Percentiles rank a stretch among this genome's conserved stretches.
phyloP scores from a whole-genome alignment of 1,284 basidiomycete genomes.

The Cerioporus squamosus region DNA sequence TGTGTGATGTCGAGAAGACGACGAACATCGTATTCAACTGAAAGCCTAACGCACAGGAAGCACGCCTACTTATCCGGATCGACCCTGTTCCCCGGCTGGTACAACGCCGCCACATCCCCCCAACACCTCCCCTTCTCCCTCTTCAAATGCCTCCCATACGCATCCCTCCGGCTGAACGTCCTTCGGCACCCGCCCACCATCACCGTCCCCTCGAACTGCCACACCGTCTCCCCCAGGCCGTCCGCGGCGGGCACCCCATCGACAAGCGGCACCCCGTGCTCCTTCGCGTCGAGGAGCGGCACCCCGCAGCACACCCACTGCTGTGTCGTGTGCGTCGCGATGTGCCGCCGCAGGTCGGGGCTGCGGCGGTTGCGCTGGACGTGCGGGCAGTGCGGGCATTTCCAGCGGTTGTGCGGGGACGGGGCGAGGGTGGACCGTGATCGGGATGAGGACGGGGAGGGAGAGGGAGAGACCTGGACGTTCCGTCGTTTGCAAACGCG shows the following conservation, averaged over 20 bases:
- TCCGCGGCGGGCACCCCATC: constrained; percentile 28
- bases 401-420: background rate
- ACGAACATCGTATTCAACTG: no score
- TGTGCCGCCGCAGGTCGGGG: constrained; percentile 58
- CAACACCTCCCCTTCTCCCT: constrained; percentile 46
- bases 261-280: constrained; percentile 22
- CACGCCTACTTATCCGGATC: background rate
- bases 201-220: constrained; percentile 36
- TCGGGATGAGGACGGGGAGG: no score
- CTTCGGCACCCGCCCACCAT: constrained; percentile 55
- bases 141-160: constrained; percentile 57
- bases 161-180: constrained; percentile 60
- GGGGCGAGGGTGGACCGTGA: no score
- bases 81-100: background rate
- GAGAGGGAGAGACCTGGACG: no score
- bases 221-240: constrained; percentile 27
- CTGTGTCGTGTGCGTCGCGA: constrained; percentile 50
- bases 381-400: constrained; percentile 16
- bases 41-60: no score
- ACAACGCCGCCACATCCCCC: constrained; percentile 26
- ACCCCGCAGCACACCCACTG: constrained; percentile 47
- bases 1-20: no score
- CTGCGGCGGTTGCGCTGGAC: constrained; percentile 44
- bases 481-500: no score
- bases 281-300: constrained; percentile 37